A percentile compares a stretch with the other conserved stretches of the same genome.
Evolutionary conservation across 2,329 filamentous ascomycete genomes (phyloP).

Genomic region (Talaromyces sp.): DNA sequence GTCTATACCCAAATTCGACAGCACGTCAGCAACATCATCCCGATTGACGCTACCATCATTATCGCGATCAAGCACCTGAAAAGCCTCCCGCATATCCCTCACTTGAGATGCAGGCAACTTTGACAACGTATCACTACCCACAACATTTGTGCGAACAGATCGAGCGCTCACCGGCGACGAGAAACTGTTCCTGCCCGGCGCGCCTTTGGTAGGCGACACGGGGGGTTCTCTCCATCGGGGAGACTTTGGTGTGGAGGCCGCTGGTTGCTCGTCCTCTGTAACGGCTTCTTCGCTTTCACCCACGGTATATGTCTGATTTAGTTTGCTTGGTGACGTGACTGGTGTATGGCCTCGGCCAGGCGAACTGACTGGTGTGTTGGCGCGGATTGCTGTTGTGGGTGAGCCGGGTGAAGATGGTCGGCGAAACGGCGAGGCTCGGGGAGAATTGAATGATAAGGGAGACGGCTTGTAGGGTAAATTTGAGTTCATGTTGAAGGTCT

Average conservation of each 20-base stretch:
- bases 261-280: slow-evolving; percentile 26
- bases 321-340: slow-evolving; percentile 46
- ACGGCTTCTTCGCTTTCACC: slow-evolving; percentile 40
- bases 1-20: slow-evolving; percentile 70
- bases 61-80: slow-evolving; percentile 87
- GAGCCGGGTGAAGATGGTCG: slow-evolving; percentile 61
- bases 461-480: slow-evolving; percentile 65
- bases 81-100: slow-evolving; percentile 83
- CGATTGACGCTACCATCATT: slow-evolving; percentile 79
- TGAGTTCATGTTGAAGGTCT: slow-evolving; percentile 32
- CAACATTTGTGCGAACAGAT: slow-evolving; percentile 23
- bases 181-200: slow-evolving; percentile 24
- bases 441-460: slow-evolving; percentile 67
- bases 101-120: slow-evolving; percentile 74
- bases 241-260: slow-evolving; percentile 24
- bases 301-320: slow-evolving; percentile 46
- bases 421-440: slow-evolving; percentile 66
- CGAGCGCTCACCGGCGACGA: slow-evolving; percentile 30
- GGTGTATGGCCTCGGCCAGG: slow-evolving; percentile 42
- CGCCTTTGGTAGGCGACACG: slow-evolving; percentile 39
- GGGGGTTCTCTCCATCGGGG: slow-evolving; percentile 39
- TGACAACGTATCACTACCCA: slow-evolving; percentile 38
- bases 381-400: slow-evolving; percentile 55
- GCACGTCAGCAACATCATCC: slow-evolving; percentile 82
- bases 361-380: slow-evolving; percentile 49